These are phyloP conservation scores for Warburgia ugandensis DNA, from an alignment of 164 flowering plant genomes.

Conservation along the genomic window DNA sequence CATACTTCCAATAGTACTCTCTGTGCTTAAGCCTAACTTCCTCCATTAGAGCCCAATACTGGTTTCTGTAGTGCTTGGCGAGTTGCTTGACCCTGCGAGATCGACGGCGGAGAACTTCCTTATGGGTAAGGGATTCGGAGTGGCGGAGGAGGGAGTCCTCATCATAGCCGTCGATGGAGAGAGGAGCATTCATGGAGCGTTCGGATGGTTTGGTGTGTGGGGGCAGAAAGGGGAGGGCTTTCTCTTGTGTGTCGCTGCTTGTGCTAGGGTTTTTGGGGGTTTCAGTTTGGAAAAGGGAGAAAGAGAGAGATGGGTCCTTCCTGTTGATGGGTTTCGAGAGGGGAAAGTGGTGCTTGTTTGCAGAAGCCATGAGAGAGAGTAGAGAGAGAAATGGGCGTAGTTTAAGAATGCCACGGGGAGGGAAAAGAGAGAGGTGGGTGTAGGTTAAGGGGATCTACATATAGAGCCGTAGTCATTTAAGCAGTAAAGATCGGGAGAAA, in stretches of 20 bases:
- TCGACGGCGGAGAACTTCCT: constrained; percentile 53
- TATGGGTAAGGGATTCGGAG: constrained; percentile 37
- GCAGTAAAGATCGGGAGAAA: no score
- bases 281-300: no score
- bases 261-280: constrained; percentile 3
- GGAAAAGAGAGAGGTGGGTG: no score
- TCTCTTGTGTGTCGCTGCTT: constrained; percentile 11
- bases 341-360: no score
- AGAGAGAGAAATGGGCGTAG: no score
- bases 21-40: constrained; percentile 45
- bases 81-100: constrained; percentile 35
- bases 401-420: no score
- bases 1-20: constrained; percentile 64
- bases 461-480: no score
- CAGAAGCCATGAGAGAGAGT: no score
- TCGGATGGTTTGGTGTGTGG: background rate
- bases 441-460: no score
- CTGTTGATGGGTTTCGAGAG: no score
- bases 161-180: constrained; percentile 22
- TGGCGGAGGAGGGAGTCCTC: constrained; percentile 25
- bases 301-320: no score
- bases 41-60: constrained; percentile 75
- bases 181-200: constrained; percentile 1
- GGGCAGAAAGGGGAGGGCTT: constrained; percentile 10
- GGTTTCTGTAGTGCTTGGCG: constrained; percentile 29